Evolutionary conservation across 805 yeast species (phyloP), one percentile per base, ranked within the genome.

Genomic region (Barnettozyma botsteinii): DNA sequence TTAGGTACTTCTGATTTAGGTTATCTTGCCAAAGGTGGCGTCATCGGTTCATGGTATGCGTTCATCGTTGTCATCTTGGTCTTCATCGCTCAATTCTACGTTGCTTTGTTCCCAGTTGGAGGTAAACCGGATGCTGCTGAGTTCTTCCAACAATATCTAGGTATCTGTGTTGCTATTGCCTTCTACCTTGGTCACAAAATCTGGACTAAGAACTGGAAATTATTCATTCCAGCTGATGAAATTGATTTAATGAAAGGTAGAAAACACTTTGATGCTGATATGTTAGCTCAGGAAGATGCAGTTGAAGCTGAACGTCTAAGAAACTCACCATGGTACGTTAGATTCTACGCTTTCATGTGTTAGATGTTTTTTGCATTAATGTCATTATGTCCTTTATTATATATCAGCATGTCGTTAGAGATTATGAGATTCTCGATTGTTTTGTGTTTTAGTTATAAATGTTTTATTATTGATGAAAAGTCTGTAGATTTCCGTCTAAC

Each of bases 41-140:
- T 64, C 7, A 61, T 59, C 57, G 82, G 81, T 12, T 75, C 81
- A 1, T 65, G 59, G 48, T 65, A 67, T 49, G 80, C 77, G 8
- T 53, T 73, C 7, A 32, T 65, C 5, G 56, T 79, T 44, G 72
- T 75, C 53, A 32, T 63, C 8, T 62, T 78, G 42, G 67, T 78
- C 17, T 51, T 78, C 17, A 56, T 71, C 33, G 80, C 76, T 3
- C 84, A 78, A 53, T 76, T 79, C 57, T 80, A 83, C 79, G 69
- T 77, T 30, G 79, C 84, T 7, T 59, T 78, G 37, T 77, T 67
- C 52, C 84, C 86, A 23, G 57, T 80, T 29, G 74, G 52, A 9
- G 37, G 33, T 14, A 72, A 73, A 10, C 66, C 64, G 40, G 47
- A 50, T 42, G 70, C 65, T 10, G 52, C 49, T 24, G 57, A 56